Conservation (phyloP, 331 rosid species). For the Phaseolus coccineus region DNA sequence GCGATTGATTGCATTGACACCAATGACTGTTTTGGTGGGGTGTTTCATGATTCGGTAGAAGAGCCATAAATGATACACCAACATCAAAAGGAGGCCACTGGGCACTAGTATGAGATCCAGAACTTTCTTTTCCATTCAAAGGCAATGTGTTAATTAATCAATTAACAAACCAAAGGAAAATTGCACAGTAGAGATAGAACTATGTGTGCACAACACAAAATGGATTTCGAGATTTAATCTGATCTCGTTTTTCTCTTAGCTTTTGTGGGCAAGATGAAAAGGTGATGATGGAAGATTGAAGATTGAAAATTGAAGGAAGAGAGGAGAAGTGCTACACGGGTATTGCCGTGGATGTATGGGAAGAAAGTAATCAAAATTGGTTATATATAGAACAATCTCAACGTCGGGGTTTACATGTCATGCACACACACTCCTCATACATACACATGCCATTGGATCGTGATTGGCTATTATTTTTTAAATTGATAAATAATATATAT, state of each 20-base stretch:
- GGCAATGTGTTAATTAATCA: neutral
- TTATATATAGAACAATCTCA: neutral
- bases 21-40: constrained; percentile 79
- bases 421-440: neutral
- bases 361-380: constrained; percentile 26
- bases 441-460: constrained; percentile 1
- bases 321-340: constrained; percentile 45
- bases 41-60: constrained; percentile 56
- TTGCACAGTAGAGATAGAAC: neutral
- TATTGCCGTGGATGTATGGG: constrained; percentile 39
- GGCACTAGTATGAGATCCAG: constrained; percentile 74
- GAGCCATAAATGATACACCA: constrained; percentile 80
- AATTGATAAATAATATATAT: neutral
- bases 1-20: constrained; percentile 85
- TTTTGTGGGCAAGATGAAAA: constrained; percentile 10
- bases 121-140: constrained; percentile 61
- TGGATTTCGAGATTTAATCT: constrained; percentile 36
- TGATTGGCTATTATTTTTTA: neutral
- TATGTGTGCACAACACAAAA: neutral
- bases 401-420: constrained; percentile 37
- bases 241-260: constrained; percentile 13
- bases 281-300: neutral
- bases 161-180: neutral
- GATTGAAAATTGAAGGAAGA: constrained; percentile 26
- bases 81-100: constrained; percentile 61